Conservation (phyloP, 257 asterid species). For the Petunia axillaris region DNA sequence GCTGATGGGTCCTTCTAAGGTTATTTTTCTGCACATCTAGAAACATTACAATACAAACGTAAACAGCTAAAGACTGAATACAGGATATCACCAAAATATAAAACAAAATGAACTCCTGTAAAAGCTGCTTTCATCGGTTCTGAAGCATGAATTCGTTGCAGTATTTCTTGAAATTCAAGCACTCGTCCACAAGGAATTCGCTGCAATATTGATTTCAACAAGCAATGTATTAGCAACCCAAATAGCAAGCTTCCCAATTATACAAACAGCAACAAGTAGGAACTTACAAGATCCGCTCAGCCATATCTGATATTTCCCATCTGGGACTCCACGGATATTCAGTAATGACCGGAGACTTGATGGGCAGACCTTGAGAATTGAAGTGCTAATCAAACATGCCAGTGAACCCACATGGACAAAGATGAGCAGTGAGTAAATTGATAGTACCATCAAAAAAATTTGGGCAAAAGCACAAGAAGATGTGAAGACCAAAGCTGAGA, state of each 20-base stretch:
- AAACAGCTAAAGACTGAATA: conserved; percentile 18
- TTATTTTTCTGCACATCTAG: neutral
- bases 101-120: neutral
- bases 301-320: conserved; percentile 81
- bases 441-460: neutral
- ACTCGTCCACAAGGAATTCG: conserved; percentile 73
- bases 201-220: conserved; percentile 42
- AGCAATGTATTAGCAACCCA: neutral
- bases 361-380: conserved; percentile 56
- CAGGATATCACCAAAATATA: neutral
- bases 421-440: neutral
- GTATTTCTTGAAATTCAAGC: conserved; percentile 82
- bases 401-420: neutral
- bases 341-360: conserved; percentile 58
- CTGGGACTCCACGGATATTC: conserved; percentile 96
- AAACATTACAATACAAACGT: neutral
- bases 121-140: conserved; percentile 27
- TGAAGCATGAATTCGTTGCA: conserved; percentile 62
- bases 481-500: neutral
- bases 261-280: conserved; percentile 2
- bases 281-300: conserved; percentile 78
- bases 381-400: conserved; percentile 61
- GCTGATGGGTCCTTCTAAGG: neutral
- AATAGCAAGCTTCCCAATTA: neutral
- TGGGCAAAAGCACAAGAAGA: neutral